phyloP scores from a whole-genome alignment of 495 filamentous ascomycete species.

The Podospora anserina region DNA sequence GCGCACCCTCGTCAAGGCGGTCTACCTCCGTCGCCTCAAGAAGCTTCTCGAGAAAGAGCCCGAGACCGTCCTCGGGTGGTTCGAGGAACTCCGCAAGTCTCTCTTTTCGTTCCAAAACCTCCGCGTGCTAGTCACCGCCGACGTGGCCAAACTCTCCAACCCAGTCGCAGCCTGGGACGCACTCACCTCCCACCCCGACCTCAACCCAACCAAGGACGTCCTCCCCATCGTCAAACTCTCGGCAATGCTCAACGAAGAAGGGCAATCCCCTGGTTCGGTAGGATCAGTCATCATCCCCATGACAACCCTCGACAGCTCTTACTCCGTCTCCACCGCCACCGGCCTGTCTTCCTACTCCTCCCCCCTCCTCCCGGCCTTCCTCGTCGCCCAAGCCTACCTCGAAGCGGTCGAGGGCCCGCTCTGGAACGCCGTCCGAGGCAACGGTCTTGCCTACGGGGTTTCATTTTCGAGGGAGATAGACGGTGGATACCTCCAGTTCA shows the following conservation, averaged over 20 bases:
- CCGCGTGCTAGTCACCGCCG: conserved; percentile 75
- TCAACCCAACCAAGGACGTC: conserved; percentile 44
- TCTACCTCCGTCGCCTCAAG: conserved; percentile 82
- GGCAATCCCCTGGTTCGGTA: conserved; percentile 65
- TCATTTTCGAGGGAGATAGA: conserved; percentile 71
- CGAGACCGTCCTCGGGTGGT: conserved; percentile 64
- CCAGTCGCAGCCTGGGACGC: conserved; percentile 83
- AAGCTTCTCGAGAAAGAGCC: conserved; percentile 70
- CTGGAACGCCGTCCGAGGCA: conserved; percentile 88
- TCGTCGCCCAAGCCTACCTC: conserved; percentile 86
- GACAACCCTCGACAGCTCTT: conserved; percentile 90
- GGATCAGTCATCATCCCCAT: conserved; percentile 81
- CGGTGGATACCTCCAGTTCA: conserved; percentile 73
- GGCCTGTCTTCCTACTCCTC: conserved; percentile 74
- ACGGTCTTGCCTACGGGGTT: conserved; percentile 85
- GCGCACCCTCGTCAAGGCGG: conserved; percentile 79
- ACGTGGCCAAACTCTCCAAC: conserved; percentile 69
- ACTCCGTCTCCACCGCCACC: conserved; percentile 67
- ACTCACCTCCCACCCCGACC: conserved; percentile 44
- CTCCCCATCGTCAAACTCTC: conserved; percentile 46
- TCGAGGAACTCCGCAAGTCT: conserved; percentile 68
- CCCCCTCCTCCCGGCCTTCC: conserved; percentile 73
- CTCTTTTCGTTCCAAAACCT: conserved; percentile 81
- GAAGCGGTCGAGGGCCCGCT: conserved; percentile 92
- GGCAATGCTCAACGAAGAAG: conserved; percentile 66